Evolutionary conservation across 1,284 basidiomycete genomes (phyloP).

Genomic region (Nidula niveotomentosa): DNA sequence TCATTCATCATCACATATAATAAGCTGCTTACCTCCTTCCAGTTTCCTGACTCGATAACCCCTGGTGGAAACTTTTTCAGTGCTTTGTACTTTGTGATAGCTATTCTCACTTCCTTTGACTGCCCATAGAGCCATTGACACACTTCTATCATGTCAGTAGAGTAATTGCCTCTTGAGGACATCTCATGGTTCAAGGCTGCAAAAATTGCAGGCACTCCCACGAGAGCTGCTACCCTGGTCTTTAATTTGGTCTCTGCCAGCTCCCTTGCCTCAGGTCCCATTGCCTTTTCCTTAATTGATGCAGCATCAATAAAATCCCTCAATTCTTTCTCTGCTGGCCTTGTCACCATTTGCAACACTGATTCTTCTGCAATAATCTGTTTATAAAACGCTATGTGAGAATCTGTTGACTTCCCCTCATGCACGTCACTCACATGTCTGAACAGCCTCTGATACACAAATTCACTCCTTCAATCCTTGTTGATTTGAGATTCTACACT

Average conservation of each 20-base stretch:
- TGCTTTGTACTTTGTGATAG: too few relatives aligned
- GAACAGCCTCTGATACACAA: too few relatives aligned
- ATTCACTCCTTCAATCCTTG: too few relatives aligned
- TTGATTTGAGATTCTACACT: too few relatives aligned
- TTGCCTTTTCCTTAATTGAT: neutral
- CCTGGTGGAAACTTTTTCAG: too few relatives aligned
- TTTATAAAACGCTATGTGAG: too few relatives aligned
- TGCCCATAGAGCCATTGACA: slow-evolving; percentile 7
- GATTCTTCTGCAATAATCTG: neutral
- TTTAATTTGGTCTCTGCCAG: neutral
- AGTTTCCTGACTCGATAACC: too few relatives aligned
- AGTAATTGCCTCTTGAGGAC: neutral
- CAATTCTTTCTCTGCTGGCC: neutral
- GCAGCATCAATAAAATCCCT: neutral
- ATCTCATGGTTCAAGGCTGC: neutral
- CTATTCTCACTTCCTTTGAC: too few relatives aligned
- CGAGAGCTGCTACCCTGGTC: neutral
- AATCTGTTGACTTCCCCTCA: too few relatives aligned
- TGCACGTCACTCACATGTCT: too few relatives aligned
- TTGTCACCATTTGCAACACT: neutral
- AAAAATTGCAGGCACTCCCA: neutral
- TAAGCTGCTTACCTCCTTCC: too few relatives aligned
- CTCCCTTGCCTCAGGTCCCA: neutral
- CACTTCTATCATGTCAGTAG: neutral
- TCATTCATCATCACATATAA: too few relatives aligned